Conservation (phyloP, 73 alveolate genomes). For the Paramecium caudatum region DNA sequence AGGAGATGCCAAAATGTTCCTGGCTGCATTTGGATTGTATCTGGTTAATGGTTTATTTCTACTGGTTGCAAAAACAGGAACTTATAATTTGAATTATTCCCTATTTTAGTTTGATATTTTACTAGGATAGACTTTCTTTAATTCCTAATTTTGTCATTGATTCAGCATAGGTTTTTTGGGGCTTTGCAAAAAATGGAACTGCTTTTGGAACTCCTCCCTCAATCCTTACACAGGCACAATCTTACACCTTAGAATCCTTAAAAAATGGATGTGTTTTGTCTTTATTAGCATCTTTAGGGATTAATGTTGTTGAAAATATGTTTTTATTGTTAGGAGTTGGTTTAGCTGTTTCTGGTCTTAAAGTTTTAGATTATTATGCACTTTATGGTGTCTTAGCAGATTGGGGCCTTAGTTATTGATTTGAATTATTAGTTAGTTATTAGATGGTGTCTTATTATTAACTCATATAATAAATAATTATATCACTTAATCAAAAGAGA, state of each 20-base stretch:
- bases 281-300: not conserved
- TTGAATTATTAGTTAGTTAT: not conserved
- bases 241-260: slow-evolving; percentile 65
- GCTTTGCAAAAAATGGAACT: slow-evolving; percentile 64
- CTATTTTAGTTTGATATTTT: not conserved
- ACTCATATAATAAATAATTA: slow-evolving; percentile 3
- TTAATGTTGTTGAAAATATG: not conserved
- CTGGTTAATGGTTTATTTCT: slow-evolving; percentile 36
- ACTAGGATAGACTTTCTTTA: slow-evolving; percentile 53
- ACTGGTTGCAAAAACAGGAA: slow-evolving; percentile 38
- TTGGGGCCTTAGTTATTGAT: not conserved
- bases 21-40: slow-evolving; percentile 64
- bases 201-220: slow-evolving; percentile 74
- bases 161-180: slow-evolving; percentile 70
- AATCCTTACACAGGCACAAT: slow-evolving; percentile 64
- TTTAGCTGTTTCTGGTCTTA: slow-evolving; percentile 17
- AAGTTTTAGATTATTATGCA: not conserved
- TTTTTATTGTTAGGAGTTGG: not conserved
- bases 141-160: slow-evolving; percentile 35
- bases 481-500: slow-evolving; percentile 7
- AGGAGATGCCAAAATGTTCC: slow-evolving; percentile 28
- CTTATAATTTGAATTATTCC: not conserved
- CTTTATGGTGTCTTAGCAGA: not conserved
- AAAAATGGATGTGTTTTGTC: slow-evolving; percentile 71
- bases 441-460: not conserved